phyloP scores from a whole-genome alignment of 192 early-diverging fungal species.

The Dissophora ornata region DNA sequence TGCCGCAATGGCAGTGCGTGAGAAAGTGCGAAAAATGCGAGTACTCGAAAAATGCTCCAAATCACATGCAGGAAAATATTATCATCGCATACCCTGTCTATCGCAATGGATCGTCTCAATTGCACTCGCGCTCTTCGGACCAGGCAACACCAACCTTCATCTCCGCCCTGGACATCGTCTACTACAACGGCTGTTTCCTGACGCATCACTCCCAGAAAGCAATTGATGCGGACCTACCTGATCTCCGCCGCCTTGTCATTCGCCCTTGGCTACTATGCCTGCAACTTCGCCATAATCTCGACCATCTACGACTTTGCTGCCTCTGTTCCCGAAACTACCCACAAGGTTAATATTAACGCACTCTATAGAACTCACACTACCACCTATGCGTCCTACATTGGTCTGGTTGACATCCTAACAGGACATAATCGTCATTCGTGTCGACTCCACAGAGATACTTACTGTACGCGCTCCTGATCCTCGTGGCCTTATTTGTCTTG shows the following conservation, averaged over 20 bases:
- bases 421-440: no score
- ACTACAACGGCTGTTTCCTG: no score
- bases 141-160: no score
- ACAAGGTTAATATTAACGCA: conserved; percentile 31
- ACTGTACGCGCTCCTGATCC: conserved; percentile 54
- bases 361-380: background rate
- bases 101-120: no score
- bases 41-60: background rate
- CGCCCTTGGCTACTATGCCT: conserved; percentile 53
- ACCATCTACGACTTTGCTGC: conserved; percentile 47
- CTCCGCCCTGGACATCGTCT: no score
- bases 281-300: conserved; percentile 52
- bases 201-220: conserved; percentile 1
- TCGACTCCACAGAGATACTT: conserved; percentile 52
- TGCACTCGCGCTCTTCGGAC: no score
- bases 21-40: conserved; percentile 3
- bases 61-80: conserved; percentile 1
- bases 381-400: background rate
- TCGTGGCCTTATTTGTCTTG: conserved; percentile 52
- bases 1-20: background rate
- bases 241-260: conserved; percentile 47
- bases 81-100: conserved; percentile 3
- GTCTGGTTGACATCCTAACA: no score
- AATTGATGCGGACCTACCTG: conserved; percentile 51
- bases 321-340: conserved; percentile 48